Conservation (phyloP, 352 stramenopile species). For the Globisporangium megalacanthum region DNA sequence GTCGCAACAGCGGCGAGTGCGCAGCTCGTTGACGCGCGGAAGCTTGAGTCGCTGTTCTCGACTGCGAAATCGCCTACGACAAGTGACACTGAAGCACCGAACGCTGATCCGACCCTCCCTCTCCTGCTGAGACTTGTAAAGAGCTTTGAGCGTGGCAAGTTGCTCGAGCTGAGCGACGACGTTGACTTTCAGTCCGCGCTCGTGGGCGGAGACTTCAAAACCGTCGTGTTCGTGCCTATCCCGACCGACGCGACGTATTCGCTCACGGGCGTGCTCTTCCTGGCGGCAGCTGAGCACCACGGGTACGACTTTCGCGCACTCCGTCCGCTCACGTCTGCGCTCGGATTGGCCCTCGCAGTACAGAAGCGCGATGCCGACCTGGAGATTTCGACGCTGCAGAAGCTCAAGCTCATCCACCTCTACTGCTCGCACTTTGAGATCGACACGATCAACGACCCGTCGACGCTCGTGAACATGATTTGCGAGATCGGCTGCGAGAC, state of each 20-base stretch:
- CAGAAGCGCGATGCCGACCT: slow-evolving; percentile 61
- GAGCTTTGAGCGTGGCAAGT: slow-evolving; percentile 25
- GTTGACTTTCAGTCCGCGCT: slow-evolving; percentile 19
- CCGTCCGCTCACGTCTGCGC: slow-evolving; percentile 44
- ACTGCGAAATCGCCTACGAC: neutral
- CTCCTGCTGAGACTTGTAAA: slow-evolving; percentile 36
- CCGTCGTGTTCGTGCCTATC: slow-evolving; percentile 45
- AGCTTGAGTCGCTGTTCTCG: slow-evolving; percentile 12
- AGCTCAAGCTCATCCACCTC: slow-evolving; percentile 56
- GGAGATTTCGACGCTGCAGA: slow-evolving; percentile 51
- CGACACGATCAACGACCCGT: slow-evolving; percentile 64
- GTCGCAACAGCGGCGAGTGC: slow-evolving; percentile 7
- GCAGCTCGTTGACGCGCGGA: slow-evolving; percentile 1
- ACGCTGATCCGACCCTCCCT: neutral
- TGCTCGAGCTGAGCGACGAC: slow-evolving; percentile 38
- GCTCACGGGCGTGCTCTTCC: slow-evolving; percentile 9
- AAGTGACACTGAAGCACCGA: neutral
- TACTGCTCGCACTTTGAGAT: slow-evolving; percentile 65
- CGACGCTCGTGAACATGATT: slow-evolving; percentile 65
- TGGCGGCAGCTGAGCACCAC: slow-evolving; percentile 3
- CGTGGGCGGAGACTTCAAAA: slow-evolving; percentile 10
- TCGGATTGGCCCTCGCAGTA: slow-evolving; percentile 36
- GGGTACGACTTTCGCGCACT: slow-evolving; percentile 19
- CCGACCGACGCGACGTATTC: slow-evolving; percentile 24
- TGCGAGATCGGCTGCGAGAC: slow-evolving; percentile 59